Evolutionary conservation across 345 rosid genomes (phyloP).

Genomic region (Anastatica hierochuntica): DNA sequence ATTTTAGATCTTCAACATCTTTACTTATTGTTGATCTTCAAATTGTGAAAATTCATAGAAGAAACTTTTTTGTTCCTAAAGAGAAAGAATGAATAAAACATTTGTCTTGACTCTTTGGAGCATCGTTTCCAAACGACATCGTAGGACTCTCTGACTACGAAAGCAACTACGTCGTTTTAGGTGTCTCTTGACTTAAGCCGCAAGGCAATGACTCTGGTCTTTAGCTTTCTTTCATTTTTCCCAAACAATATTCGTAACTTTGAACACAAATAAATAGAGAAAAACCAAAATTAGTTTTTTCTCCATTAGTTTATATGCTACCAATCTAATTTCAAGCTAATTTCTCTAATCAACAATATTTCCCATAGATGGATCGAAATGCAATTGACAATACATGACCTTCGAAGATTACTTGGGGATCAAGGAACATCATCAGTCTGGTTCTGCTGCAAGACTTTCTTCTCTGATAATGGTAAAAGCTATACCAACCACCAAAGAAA

Average conservation of each 20-base stretch:
- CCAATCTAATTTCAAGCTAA: slow-evolving; percentile 3
- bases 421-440: slow-evolving; percentile 26
- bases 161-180: not conserved
- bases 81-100: too few relatives aligned
- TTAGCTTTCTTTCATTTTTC: not conserved
- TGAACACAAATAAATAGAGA: not conserved
- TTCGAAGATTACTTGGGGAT: not conserved
- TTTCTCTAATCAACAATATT: slow-evolving; percentile 10
- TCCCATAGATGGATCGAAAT: not conserved
- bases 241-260: not conserved
- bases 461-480: slow-evolving; percentile 54
- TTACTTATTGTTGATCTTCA: too few relatives aligned
- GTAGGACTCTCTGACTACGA: not conserved
- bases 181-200: not conserved
- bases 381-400: not conserved
- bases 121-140: not conserved
- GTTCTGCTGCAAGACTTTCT: slow-evolving; percentile 25
- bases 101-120: too few relatives aligned
- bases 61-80: too few relatives aligned
- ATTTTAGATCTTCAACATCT: too few relatives aligned
- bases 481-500: slow-evolving; percentile 25
- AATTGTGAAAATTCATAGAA: too few relatives aligned
- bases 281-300: slow-evolving; percentile 8
- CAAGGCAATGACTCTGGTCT: not conserved
- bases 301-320: not conserved